Percentiles rank a stretch among this genome's conserved stretches.
Evolutionary conservation across 1,139 yeast genomes (phyloP).

Genomic region (Yamadazyma friedrichii): DNA sequence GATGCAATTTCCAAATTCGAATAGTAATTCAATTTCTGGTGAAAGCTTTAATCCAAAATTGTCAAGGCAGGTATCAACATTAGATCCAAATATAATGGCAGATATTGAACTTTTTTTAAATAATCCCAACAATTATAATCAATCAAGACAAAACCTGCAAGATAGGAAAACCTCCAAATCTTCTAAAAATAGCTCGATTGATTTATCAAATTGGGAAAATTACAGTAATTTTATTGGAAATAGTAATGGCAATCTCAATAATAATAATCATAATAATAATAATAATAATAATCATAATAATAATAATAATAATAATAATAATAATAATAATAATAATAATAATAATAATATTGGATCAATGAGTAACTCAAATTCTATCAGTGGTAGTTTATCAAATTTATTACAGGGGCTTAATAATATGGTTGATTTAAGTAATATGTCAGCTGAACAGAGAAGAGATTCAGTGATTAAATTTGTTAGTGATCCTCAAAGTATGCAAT

Average conservation of each 20-base stretch:
- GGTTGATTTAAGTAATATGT: constrained; percentile 42
- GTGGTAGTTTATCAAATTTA: constrained; percentile 36
- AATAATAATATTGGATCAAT: constrained; percentile 16
- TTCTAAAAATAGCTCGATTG: constrained; percentile 29
- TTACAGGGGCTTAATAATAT: constrained; percentile 39
- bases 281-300: constrained; percentile 18
- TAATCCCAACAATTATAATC: constrained; percentile 11
- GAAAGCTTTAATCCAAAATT: constrained; percentile 19
- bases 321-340: constrained; percentile 13
- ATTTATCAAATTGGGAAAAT: constrained; percentile 29
- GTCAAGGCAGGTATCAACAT: constrained; percentile 16
- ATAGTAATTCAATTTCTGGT: constrained; percentile 28
- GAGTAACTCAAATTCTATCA: constrained; percentile 22
- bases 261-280: constrained; percentile 18
- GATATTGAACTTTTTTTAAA: constrained; percentile 40
- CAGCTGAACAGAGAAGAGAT: constrained; percentile 42
- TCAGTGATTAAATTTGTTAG: constrained; percentile 39
- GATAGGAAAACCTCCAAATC: constrained; percentile 15
- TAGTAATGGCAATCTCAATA: constrained; percentile 20
- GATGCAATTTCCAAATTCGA: constrained; percentile 40
- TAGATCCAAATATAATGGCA: constrained; percentile 29
- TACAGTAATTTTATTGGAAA: constrained; percentile 12
- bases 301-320: background rate
- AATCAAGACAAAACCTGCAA: constrained; percentile 15
- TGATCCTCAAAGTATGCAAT: constrained; percentile 21